Evolutionary conservation across 306 rosid species (phyloP).

Genomic region (Carpinus fangiana): DNA sequence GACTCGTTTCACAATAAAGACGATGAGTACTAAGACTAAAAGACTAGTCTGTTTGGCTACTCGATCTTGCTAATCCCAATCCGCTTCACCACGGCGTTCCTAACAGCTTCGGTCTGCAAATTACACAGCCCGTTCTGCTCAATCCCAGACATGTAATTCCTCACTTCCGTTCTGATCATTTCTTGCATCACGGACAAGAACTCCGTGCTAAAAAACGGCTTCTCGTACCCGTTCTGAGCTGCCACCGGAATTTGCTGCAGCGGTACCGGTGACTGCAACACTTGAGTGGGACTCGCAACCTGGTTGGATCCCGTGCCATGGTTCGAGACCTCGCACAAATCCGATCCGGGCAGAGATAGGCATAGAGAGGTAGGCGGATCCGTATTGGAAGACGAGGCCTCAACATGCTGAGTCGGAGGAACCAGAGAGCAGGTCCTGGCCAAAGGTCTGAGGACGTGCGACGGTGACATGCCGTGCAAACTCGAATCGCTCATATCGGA

Average conservation of each 20-base stretch:
- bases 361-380: slow-evolving; percentile 72
- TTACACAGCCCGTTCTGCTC: slow-evolving; percentile 54
- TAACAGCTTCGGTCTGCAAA: slow-evolving; percentile 53
- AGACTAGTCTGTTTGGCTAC: slow-evolving; percentile 25
- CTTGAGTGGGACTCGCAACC: slow-evolving; percentile 6
- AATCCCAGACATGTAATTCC: slow-evolving; percentile 70
- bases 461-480: slow-evolving; percentile 37
- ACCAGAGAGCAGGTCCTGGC: slow-evolving; percentile 17
- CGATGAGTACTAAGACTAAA: slow-evolving; percentile 14
- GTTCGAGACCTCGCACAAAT: slow-evolving; percentile 24
- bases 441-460: slow-evolving; percentile 31
- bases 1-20: slow-evolving; percentile 15
- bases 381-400: slow-evolving; percentile 26
- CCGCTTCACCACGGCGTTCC: slow-evolving; percentile 58
- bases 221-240: slow-evolving; percentile 30
- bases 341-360: slow-evolving; percentile 69
- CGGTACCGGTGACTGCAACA: not conserved
- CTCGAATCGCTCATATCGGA: slow-evolving; percentile 78
- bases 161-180: slow-evolving; percentile 78
- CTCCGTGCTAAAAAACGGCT: slow-evolving; percentile 60
- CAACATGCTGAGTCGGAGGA: slow-evolving; percentile 27
- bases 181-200: slow-evolving; percentile 73
- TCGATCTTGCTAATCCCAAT: slow-evolving; percentile 59
- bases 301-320: slow-evolving; percentile 15
- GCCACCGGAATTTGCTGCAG: not conserved